Evolutionary conservation across 768 basidiomycete genomes (phyloP), one percentile per base, ranked within the genome.

Genomic region (Amanita inopinata): DNA sequence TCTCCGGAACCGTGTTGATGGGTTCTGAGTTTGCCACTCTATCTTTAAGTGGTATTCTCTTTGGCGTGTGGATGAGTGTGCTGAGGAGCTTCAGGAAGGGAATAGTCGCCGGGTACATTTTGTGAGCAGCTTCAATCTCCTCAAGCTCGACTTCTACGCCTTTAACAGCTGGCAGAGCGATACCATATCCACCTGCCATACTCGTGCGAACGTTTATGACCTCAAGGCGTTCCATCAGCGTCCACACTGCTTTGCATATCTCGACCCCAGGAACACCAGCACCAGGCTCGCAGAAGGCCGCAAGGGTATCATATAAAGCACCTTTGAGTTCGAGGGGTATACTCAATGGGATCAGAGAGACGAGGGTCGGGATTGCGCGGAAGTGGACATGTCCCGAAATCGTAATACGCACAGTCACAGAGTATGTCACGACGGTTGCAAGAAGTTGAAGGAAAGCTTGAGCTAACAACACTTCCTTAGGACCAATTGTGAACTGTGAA

Each of bases 321-420:
- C 88, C 91, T 51, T 94, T 94, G 38, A 94, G 69, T 52, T 93
- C 88, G n/a, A 93, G 68, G 1, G 90, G 87, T n/a, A 92, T 72
- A 8, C 80, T 71, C 1, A 87, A 69, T 2, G 85, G 83, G 37
- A 91, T 73, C 23, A 94, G 73, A 0, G 80, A 75, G 23, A 92
- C 71, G 3, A 94, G 65, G 0, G 85, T 84, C 1, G 80, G 80
- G 46, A 94, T 77, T 0, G 87, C 87, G 33, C 83, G 79, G 62
- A 90, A 87, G 19, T 83, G 79, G 1, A 73, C 71, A 56, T 88
- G 83, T 20, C 80, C 74, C 15, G 81, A 73, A 9, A 94, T 75
- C 4, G 86, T 80, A 7, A 80, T 70, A 12, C 91, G 80, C 2
- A 88, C 90, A 3, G 83, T 71, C 6, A 83, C 69, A 0, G 91